Conservation (phyloP, 169 alveolate species). For the Plasmodium sp. region DNA sequence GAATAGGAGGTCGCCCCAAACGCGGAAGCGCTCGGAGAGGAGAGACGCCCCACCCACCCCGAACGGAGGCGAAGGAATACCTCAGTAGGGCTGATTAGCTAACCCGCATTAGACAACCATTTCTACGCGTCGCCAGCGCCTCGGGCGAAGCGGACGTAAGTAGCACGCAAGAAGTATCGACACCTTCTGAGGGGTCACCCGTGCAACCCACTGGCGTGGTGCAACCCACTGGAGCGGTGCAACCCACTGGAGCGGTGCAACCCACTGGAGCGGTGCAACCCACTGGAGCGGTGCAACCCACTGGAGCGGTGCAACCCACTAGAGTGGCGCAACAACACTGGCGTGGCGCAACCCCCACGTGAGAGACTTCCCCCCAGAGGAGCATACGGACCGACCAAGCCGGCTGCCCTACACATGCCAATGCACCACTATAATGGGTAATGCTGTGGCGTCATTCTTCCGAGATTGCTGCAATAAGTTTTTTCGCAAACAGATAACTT, state of each 20-base stretch:
- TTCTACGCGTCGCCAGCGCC: neutral
- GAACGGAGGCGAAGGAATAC: neutral
- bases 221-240: neutral
- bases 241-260: no score
- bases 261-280: neutral
- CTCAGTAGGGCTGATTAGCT: neutral
- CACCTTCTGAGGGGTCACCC: neutral
- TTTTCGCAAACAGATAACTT: slow-evolving; percentile 26
- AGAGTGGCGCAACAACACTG: neutral
- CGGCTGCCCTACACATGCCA: neutral
- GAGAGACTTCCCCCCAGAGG: neutral
- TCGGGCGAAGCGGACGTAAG: neutral
- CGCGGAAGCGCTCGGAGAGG: neutral
- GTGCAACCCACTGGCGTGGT: neutral
- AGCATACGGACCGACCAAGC: neutral
- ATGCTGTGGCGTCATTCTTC: slow-evolving; percentile 1
- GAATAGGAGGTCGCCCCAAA: no score
- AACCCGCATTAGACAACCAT: neutral
- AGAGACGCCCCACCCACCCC: neutral
- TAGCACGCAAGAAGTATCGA: neutral
- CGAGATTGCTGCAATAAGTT: slow-evolving; percentile 60
- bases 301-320: neutral
- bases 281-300: neutral
- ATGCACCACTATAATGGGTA: slow-evolving; percentile 37
- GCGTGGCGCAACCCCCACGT: neutral